Base-by-base conservation (phyloP, 805 yeast species). In the baker's yeast (Saccharomyces cerevisiae) region DNA sequence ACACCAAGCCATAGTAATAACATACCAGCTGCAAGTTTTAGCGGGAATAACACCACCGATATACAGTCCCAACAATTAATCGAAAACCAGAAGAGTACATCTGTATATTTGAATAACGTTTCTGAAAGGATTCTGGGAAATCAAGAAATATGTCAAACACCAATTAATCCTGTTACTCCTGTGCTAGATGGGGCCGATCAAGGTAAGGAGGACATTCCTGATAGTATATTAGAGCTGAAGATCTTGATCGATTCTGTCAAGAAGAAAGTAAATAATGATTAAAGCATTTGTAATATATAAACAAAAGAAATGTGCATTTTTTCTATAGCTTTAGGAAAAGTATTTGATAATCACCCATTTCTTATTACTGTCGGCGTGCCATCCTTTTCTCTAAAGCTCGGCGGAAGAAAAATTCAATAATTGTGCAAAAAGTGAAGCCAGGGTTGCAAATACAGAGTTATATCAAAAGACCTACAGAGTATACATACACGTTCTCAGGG, bases 201-300 rank as follows among this genome's bases (percentile, higher is more conserved):
- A 10, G 29, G 29, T 13, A 46, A 9, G 4, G 48, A 50, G 2
- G 51, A 30, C 13, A 49, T 55, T 28, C 54, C 63, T 4, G 51
- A 52, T 8, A 58, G 57, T 26, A 29, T 62, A 10, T 55, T 57
- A 46, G 69, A 67, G 51, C 53, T 67, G 41, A 63, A 64, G 46
- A 53, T 57, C 11, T 53, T 67, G 3, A 64, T 67, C 41, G 68
- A 63, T 22, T 62, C 68, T 3, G 71, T 66, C 13, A 65, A 61
- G 51, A 60, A 57, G 46, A 65, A 59, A 30, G 63, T 66, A 14
- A 56, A 55, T 27, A 41, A n/a, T 6, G 43, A 36, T 9, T 36
- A 36, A 10, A 36, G 17, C 22, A 17, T 36, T 17, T 36, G 43
- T 36, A 36, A 36, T 36, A 36, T 36, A 36, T 36, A 36, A 36